Base-by-base conservation (phyloP, 2,329 filamentous ascomycete species). In the Sarocladium kiliense region DNA sequence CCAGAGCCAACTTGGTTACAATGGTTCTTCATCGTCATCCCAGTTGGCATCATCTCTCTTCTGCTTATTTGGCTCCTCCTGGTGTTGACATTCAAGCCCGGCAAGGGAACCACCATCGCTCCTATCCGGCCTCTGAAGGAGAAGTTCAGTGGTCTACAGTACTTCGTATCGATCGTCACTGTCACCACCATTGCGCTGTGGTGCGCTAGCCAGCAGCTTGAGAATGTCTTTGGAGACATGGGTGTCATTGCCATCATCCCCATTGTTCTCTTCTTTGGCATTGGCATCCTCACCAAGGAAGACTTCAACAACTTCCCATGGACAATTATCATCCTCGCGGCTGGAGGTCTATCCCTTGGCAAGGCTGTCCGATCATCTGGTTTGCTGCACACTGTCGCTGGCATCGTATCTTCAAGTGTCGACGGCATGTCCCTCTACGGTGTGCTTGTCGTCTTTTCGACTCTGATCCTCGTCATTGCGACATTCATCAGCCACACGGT, bases 301-400 rank as follows among this genome's bases (percentile, higher is more conserved):
- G 94, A 99, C 73, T 99, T 99, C 69, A 99, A 99, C 77, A 99
- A 99, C 71, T 99, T 99, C 71, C 87, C 97, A 37, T 99, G 94
- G 94, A 99, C 95, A 19, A 99, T 99, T 71, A 97, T 99, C 72
- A 97, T 99, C 65, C 86, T 99, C 19, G 94, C 94, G 0, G 93
- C 94, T 0, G 94, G 94, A 47, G 94, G 94, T 7, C 76, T 99
- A 32, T 91, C 91, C 1, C 84, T 99, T 0, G 94, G 94, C 56
- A 97, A 96, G 70, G 89, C 93, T 0, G 94, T 99, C 57, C 93
- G 91, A 60, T 94, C 90, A 0, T 97, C 93, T 0, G 94, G 94
- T 1, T 79, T 99, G 11, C 77, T 99, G 30, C 89, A 96, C 68
- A 95, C 91, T 0, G 88, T 99, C 51, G 94, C 94, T 2, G 76